Evolutionary conservation across 2,329 filamentous ascomycete species (phyloP).

Genomic region (Colletotrichum brevisporum): DNA sequence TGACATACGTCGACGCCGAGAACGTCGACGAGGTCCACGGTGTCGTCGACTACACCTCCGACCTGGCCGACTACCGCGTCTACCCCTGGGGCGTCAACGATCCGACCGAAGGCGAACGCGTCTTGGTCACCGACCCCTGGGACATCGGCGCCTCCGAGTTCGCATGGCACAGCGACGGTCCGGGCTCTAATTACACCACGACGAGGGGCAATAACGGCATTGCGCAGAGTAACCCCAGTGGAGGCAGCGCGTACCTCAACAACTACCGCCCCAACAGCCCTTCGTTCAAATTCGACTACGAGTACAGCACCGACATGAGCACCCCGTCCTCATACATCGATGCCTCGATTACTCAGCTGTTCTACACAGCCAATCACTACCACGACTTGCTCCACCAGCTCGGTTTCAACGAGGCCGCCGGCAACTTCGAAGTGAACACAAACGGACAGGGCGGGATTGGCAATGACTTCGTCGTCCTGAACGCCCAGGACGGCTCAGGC

Average conservation of each 20-base stretch:
- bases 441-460: conserved; percentile 61
- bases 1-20: conserved; percentile 65
- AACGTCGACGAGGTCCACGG: conserved; percentile 59
- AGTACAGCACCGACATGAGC: conserved; percentile 49
- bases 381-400: conserved; percentile 68
- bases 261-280: conserved; percentile 58
- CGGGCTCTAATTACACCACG: conserved; percentile 59
- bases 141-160: conserved; percentile 59
- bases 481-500: conserved; percentile 63
- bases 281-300: conserved; percentile 57
- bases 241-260: conserved; percentile 46
- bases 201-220: conserved; percentile 69
- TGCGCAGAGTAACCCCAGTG: conserved; percentile 63
- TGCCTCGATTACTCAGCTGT: conserved; percentile 67
- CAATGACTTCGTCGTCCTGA: conserved; percentile 64
- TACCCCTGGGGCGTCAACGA: conserved; percentile 67
- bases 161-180: conserved; percentile 63
- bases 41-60: conserved; percentile 64
- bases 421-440: conserved; percentile 67
- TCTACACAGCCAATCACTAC: conserved; percentile 69
- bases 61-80: conserved; percentile 65
- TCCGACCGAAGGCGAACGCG: conserved; percentile 60
- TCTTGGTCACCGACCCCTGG: conserved; percentile 59
- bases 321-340: conserved; percentile 58
- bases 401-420: conserved; percentile 67